phyloP scores from a whole-genome alignment of 306 rosid genomes.

The Rosa persica region DNA sequence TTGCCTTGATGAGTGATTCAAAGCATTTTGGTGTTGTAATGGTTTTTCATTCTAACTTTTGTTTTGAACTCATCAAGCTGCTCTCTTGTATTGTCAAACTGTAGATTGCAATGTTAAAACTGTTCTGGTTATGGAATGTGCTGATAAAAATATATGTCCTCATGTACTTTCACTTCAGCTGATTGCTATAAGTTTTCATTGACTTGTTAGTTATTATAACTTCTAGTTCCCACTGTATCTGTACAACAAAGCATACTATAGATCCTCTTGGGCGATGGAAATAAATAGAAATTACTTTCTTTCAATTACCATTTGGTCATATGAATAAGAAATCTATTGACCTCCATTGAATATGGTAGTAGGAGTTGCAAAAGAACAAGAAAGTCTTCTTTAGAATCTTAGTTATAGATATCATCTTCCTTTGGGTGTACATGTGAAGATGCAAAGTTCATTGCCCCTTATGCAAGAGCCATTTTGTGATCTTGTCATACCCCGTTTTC shows the following conservation, averaged over 20 bases:
- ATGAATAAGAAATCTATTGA: not conserved
- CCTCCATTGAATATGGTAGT: not conserved
- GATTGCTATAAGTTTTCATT: not conserved
- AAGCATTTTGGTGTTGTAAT: not conserved
- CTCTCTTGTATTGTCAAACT: not conserved
- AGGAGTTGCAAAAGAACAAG: not conserved
- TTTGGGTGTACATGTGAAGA: not conserved
- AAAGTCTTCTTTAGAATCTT: not conserved
- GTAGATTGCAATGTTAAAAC: not conserved
- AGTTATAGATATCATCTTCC: not conserved
- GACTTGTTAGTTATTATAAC: not conserved
- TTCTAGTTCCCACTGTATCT: not conserved
- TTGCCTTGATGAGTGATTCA: not conserved
- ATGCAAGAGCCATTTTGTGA: not conserved
- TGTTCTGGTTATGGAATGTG: not conserved
- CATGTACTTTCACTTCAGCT: not conserved
- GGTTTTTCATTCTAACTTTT: not conserved
- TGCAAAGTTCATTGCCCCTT: not conserved
- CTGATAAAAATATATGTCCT: not conserved
- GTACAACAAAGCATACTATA: not conserved
- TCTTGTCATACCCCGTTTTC: not conserved
- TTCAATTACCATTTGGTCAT: not conserved
- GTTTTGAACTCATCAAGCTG: not conserved
- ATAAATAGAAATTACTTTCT: no score
- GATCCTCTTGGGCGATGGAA: no score